Evolutionary conservation across 2,329 filamentous ascomycete species (phyloP), one percentile per base, ranked within the genome.

Genomic region (Diaporthe sp.): DNA sequence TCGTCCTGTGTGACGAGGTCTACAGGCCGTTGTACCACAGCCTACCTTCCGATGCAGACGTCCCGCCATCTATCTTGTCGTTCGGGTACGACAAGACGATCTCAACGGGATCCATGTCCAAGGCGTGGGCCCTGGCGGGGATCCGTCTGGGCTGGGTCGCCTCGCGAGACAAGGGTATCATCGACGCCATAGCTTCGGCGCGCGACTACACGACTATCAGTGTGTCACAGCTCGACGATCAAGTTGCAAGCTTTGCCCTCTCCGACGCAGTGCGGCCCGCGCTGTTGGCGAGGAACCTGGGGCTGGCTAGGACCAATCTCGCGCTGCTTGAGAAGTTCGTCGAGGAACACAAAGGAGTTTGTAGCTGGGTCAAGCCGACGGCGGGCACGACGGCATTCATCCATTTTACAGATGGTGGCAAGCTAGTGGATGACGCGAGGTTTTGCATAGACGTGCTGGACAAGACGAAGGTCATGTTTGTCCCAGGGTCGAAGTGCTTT

Each of bases 171-270:
- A 80, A 81, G 7, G 83, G 85, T 0, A 87, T 97, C 72, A 88
- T 96, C 70, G 88, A 92, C 68, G 85, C 87, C 19, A 87, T 94
- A 76, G 91, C 92, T 15, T 83, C 85, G 19, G 92, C 92, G 1
- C 88, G 94, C 53, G 93, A 97, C 81, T 97, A 97, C 85, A 97
- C 94, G 4, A 95, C 94, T 35, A 97, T 97, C 79, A 94, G 93
- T 51, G 94, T 97, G 0, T 94, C 93, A n/a, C 91, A 93, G 79
- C 85, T 98, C 9, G 94, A 97, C 81, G 94, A 97, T 81, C 89
- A 90, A 66, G 87, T 97, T 15, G 95, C 94, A 2, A 89, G 90
- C 37, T 96, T 92, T 79, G 95, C 95, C 0, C 85, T 98, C 10
- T 89, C 90, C 8, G 77, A 80, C 7, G 77, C 80, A 2, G 86